phyloP scores from a whole-genome alignment of 1,284 basidiomycete species.

The Wallemia ichthyophaga region DNA sequence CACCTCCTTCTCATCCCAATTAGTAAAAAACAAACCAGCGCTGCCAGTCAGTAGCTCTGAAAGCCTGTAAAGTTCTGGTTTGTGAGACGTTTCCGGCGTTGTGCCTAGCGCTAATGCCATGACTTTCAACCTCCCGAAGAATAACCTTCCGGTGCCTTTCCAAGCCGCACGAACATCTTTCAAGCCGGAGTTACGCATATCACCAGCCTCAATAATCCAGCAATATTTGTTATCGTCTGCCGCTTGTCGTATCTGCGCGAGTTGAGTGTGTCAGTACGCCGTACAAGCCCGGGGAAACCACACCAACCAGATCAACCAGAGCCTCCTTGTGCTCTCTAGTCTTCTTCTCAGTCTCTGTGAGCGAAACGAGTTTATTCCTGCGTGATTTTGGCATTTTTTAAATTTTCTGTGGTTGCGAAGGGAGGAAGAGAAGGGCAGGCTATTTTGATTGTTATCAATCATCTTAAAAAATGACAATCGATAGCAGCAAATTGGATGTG shows the following conservation, averaged over 20 bases:
- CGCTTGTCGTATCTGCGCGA: conserved; percentile 33
- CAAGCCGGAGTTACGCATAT: conserved; percentile 78
- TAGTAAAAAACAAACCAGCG: conserved; percentile 73
- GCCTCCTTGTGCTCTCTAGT: conserved; percentile 42
- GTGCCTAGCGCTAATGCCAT: conserved; percentile 89
- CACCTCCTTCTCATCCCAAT: conserved; percentile 60
- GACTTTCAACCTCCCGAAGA: conserved; percentile 70
- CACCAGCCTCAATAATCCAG: conserved; percentile 79
- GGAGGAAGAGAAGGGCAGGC: too few relatives aligned
- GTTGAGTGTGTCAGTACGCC: neutral
- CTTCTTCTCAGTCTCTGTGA: conserved; percentile 24
- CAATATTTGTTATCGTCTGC: conserved; percentile 70
- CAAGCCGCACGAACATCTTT: conserved; percentile 78
- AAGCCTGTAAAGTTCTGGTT: conserved; percentile 35
- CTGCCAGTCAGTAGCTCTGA: conserved; percentile 53
- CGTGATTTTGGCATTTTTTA: conserved; percentile 14
- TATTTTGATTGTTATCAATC: neutral
- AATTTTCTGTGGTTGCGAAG: neutral
- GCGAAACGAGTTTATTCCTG: conserved; percentile 19
- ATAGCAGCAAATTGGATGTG: too few relatives aligned
- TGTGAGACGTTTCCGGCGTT: conserved; percentile 59
- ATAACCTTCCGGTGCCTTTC: conserved; percentile 80
- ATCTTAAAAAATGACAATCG: neutral
- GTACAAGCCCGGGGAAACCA: conserved; percentile 1
- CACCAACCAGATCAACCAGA: conserved; percentile 43